Evolutionary conservation across 2,329 filamentous ascomycete genomes (phyloP), one percentile per base, ranked within the genome.

Genomic region (Penicillium sp.): DNA sequence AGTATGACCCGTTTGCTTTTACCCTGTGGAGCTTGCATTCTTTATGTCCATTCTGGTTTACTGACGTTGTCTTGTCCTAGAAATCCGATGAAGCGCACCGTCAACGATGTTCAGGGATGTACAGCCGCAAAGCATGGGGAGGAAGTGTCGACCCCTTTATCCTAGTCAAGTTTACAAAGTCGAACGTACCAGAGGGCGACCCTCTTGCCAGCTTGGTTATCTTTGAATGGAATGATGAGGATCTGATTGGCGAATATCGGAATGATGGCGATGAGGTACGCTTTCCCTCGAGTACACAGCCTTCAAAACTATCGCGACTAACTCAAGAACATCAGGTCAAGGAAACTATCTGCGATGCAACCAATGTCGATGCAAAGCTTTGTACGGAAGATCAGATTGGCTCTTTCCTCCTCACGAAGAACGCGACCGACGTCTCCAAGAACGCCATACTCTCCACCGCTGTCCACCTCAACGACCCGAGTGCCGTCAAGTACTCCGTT

Each of bases 101-200:
- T 67, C 89, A 96, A 76, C 84, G 87, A 83, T 96, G 93, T 77
- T 78, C 80, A 78, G 90, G 93, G 76, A 96, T 97, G 92, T 97
- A 96, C 78, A 92, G 89, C 76, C 86, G 85, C 69, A 88, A 85
- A 66, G 82, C 87, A 46, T 97, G 93, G 93, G 90, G 90, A 64
- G 93, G 93, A 53, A 83, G 85, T 33, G 83, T 90, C 54, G 90
- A 96, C 63, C 93, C 93, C 18, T 95, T 90, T 76, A 96, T 97
- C 70, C 81, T 88, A 62, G 82, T 90, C 70, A 90, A 90, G 68
- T 95, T 96, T 66, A 75, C 87, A 38, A 81, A 83, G 58, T 81
- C 75, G 70, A 72, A 82, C 65, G 76, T 81, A 52, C 80, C 82
- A 29, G 79, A 85, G 51, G 76, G 81, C 42, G 88, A 95, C 69